Base-by-base conservation (phyloP, 2,329 filamentous ascomycete species). In the Penicillium polonicum region DNA sequence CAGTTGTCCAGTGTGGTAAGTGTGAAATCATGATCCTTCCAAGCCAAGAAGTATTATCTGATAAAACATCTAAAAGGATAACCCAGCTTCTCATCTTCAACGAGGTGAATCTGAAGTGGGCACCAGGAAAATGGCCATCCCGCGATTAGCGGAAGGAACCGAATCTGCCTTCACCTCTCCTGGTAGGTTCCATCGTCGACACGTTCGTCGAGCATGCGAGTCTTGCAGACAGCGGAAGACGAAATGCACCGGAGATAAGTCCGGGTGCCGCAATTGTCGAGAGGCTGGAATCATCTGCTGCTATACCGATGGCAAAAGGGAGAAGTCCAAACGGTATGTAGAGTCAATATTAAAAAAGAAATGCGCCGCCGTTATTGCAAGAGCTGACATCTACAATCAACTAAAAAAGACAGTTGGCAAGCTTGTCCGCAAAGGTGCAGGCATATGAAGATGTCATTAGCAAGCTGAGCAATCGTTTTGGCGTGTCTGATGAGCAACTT, bases 271-370 rank as follows among this genome's bases (percentile, higher is more conserved):
- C 43, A 78, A 79, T 53, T 80, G 78, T 57, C 67, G 72, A 44
- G 76, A 79, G 50, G 73, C 74, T 46, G 74, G 73, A n/a, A 73
- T 77, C 25, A 67, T 72, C 36, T 80, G 78, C 60, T 74, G 71
- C 55, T 79, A 79, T 63, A 78, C 75, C 15, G 76, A 78, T 65
- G 76, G 76, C 6, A 80, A 79, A 64, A 67, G 76, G 63, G 78
- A 79, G 58, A 73, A 76, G 52, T 77, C 73, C 7, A 79, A 76
- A 59, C 76, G 76, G 77, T 78, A 50, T 63, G 67, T 12, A 48
- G 10, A 5, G 19, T 39, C 17, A 15, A 17, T 46, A n/a, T 8
- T 27, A 8, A 52, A 21, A 13, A 13, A 13, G 4, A 13, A 27
- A 9, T 13, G 15, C 31, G 13, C 13, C 25, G 43, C 10, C 12